Evolutionary conservation across 2,329 filamentous ascomycete genomes (phyloP), one percentile per base, ranked within the genome.

Genomic region (Helotiales sp.): DNA sequence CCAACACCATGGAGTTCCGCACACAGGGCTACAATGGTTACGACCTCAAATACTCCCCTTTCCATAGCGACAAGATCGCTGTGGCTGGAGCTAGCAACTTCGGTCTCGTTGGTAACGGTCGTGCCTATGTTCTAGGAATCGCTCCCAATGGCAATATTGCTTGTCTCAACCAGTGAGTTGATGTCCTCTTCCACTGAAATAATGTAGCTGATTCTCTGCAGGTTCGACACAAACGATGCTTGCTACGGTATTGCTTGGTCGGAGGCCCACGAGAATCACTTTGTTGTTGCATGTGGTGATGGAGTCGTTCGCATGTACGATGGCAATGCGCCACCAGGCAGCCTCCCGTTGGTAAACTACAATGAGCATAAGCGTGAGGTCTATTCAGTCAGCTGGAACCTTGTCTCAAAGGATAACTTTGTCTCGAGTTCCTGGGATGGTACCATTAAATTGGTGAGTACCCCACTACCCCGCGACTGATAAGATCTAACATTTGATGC

Each of bases 1-100:
- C 3, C 20, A 40, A 24, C 6, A 40, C 20, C n/a, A 34, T 98
- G 75, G 93, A 97, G 81, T 98, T 92, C 82, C 91, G 92, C 71
- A 98, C 96, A 24, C 87, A 93, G 78, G 96, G 96, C 76, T 98
- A 89, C 86, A 97, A 98, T 80, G 94, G 94, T 75, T 97, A 97
- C 82, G 93, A 92, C 73, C 93, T 97, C 80, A 97, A 97, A 82
- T 99, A 98, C 85, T 98, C 95, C 64, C 96, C 96, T 6, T 99
- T 97, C 83, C 97, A 96, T 83, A 96, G 98, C 82, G 96, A 92
- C 72, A 90, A 94, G 70, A 89, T 99, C 71, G 95, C 95, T 65
- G 93, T 97, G 75, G 92, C 93, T 32, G 87, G 92, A 1, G 91
- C 93, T n/a, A 89, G 95, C 71, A 98, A 99, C 83, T 99, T 96